A percentile compares a stretch with the other conserved stretches of the same genome.
phyloP scores from a whole-genome alignment of 305 asterid genomes.

The Ilex paraguariensis region DNA sequence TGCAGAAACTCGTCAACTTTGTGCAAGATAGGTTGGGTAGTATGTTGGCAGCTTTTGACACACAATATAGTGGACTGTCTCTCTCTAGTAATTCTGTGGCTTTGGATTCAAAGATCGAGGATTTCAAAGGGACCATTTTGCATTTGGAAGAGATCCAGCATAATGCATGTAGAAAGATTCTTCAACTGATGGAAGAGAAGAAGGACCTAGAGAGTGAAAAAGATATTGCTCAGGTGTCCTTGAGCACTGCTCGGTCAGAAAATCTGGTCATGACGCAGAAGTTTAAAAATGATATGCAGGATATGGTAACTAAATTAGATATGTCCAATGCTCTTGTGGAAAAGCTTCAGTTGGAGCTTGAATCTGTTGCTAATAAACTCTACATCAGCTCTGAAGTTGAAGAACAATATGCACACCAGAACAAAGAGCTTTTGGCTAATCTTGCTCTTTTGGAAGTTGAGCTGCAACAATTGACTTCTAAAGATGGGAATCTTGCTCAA shows the following conservation, averaged over 20 bases:
- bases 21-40: constrained; percentile 45
- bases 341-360: constrained; percentile 69
- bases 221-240: constrained; percentile 45
- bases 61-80: constrained; percentile 27
- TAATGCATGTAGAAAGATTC: constrained; percentile 34
- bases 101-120: constrained; percentile 30
- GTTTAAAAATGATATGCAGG: constrained; percentile 46
- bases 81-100: constrained; percentile 17
- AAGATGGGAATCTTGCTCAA: constrained; percentile 47
- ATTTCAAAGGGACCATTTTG: constrained; percentile 41
- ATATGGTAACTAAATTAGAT: constrained; percentile 45
- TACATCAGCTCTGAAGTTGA: constrained; percentile 53
- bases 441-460: constrained; percentile 57
- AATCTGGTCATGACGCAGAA: constrained; percentile 53
- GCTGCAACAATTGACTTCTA: constrained; percentile 54
- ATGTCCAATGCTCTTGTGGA: constrained; percentile 62
- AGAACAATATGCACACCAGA: constrained; percentile 44
- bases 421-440: constrained; percentile 56
- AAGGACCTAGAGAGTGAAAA: constrained; percentile 53
- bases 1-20: constrained; percentile 40
- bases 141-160: constrained; percentile 68
- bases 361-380: constrained; percentile 56
- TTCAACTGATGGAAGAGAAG: constrained; percentile 61
- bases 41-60: constrained; percentile 42
- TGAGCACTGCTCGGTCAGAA: constrained; percentile 58